Base-by-base conservation (phyloP, 352 stramenopile species). In the Pythium guiyangense region DNA sequence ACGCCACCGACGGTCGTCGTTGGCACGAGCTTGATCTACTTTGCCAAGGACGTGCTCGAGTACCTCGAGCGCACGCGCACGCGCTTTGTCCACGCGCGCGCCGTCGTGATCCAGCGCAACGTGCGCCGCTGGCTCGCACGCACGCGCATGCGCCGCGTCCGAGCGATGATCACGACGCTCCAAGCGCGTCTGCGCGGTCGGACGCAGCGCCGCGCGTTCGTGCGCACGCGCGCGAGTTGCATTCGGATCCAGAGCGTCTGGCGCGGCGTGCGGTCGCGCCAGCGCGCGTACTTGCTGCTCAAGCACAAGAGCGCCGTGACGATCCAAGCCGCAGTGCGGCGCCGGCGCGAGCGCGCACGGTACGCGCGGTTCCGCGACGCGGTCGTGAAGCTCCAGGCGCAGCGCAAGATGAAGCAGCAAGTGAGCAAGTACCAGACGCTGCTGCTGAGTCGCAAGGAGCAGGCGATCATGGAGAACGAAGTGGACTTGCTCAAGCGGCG, bases 11-110 rank as follows among this genome's bases (percentile, higher is more conserved):
- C 66, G 2, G 92, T 90, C 47, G 80, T 93, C 3, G 72, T 94
- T 1, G 83, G 85, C 14, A 94, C 93, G 60, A 98, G 79, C 14
- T 79, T 94, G 25, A 84, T 98, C 8, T 98, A 97, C 76, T 98
- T 98, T 69, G 85, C 87, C 46, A 90, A 96, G 50, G 90, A 96
- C 40, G 89, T 96, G 22, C 66, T 98, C 18, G 95, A 98, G 70
- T 83, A 75, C 57, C 71, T 98, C 15, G 93, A 98, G 57, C 74
- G 84, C 37, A 68, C 71, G 15, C 74, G 84, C 26, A 88, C 81
- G 4, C 69, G 74, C 1, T 92, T 92, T 14, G 73, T 92, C 31
- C 76, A 92, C 45, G 76, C 86, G 29, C 70, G 77, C 43, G 84
- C 84, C 6, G 64, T 84, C 34, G 59, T 74, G 34, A 86, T 94